Percentiles rank a stretch among this genome's conserved stretches.
Evolutionary conservation across 345 rosid species (phyloP).

Genomic region (Corchorus olitorius): DNA sequence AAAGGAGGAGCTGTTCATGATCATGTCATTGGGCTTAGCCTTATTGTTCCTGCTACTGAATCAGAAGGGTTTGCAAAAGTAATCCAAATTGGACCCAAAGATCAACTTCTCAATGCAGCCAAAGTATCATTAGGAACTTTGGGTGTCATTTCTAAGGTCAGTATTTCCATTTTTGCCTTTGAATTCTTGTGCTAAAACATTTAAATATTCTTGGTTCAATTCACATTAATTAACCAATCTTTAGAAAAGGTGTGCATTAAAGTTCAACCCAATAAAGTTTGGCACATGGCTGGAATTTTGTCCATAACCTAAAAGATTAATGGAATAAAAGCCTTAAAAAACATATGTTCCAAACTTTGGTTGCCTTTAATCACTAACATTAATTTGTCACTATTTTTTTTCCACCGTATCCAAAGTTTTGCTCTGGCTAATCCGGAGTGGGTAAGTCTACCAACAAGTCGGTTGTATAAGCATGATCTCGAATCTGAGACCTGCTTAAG

Average conservation of each 20-base stretch:
- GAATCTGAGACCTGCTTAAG: too few relatives aligned
- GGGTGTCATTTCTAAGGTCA: conserved; percentile 89
- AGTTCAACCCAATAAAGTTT: neutral
- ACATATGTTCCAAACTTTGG: too few relatives aligned
- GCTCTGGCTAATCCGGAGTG: too few relatives aligned
- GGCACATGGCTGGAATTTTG: neutral
- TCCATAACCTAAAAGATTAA: neutral
- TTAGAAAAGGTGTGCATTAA: neutral
- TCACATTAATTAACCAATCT: neutral
- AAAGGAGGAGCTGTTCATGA: conserved; percentile 94
- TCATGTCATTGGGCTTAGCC: conserved; percentile 68
- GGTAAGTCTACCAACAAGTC: too few relatives aligned
- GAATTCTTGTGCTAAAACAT: neutral
- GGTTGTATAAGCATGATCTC: too few relatives aligned
- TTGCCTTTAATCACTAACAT: too few relatives aligned
- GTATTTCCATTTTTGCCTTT: conserved; percentile 11
- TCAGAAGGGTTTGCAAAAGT: conserved; percentile 72
- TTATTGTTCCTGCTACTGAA: conserved; percentile 56
- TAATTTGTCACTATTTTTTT: too few relatives aligned
- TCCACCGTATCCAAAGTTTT: too few relatives aligned
- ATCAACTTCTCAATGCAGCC: conserved; percentile 72
- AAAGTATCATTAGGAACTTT: conserved; percentile 71
- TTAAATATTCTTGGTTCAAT: too few relatives aligned
- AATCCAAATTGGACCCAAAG: conserved; percentile 45
- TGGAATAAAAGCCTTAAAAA: neutral